Evolutionary conservation across 2,329 filamentous ascomycete species (phyloP).

Genomic region (Paraphoma sp.): DNA sequence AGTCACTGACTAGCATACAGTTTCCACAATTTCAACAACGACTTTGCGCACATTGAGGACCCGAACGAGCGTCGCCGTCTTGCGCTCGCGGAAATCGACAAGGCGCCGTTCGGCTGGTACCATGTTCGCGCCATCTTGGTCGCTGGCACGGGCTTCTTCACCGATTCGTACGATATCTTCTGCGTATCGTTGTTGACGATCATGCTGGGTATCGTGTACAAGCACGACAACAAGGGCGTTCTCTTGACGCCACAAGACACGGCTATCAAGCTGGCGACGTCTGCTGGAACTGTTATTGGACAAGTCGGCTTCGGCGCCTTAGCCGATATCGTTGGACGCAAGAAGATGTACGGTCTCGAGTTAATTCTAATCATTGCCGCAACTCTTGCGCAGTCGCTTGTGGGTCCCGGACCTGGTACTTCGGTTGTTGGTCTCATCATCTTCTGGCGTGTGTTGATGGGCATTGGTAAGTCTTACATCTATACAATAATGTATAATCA

Average conservation of each 20-base stretch:
- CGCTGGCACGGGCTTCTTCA: constrained; percentile 85
- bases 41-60: constrained; percentile 63
- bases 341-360: constrained; percentile 77
- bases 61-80: constrained; percentile 80
- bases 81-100: constrained; percentile 82
- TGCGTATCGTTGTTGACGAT: constrained; percentile 53
- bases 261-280: constrained; percentile 85
- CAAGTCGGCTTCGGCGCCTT: constrained; percentile 71
- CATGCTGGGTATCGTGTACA: constrained; percentile 85
- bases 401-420: constrained; percentile 42
- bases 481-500: too few relatives aligned
- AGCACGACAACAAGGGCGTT: constrained; percentile 56
- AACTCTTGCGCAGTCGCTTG: constrained; percentile 46
- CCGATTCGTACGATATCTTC: constrained; percentile 76
- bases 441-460: constrained; percentile 52
- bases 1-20: background rate
- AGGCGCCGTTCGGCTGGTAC: constrained; percentile 81
- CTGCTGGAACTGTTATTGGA: constrained; percentile 81
- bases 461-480: constrained; percentile 44
- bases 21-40: constrained; percentile 37
- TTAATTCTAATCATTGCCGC: constrained; percentile 50
- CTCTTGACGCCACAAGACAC: constrained; percentile 74
- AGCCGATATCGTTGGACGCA: constrained; percentile 78
- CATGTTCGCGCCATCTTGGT: constrained; percentile 80
- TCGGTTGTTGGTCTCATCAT: constrained; percentile 48